phyloP scores from a whole-genome alignment of 495 filamentous ascomycete genomes.

The Penicillium alfredii region DNA sequence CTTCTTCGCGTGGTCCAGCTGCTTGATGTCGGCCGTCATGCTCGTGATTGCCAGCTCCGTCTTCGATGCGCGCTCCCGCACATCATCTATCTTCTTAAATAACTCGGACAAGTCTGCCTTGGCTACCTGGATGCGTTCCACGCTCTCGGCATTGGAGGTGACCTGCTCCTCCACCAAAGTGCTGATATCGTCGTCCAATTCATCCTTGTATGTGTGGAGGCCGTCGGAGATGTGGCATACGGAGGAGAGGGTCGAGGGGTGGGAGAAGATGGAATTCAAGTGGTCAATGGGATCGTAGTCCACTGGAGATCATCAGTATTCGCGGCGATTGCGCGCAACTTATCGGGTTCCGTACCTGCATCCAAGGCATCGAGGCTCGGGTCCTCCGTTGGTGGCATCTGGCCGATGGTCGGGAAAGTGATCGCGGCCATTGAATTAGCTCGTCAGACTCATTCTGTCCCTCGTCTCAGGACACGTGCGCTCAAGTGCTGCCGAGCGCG shows the following conservation, averaged over 20 bases:
- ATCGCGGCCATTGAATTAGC: constrained; percentile 40
- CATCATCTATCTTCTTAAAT: constrained; percentile 92
- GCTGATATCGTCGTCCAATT: constrained; percentile 74
- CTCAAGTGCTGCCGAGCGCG: no score
- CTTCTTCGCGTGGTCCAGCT: constrained; percentile 90
- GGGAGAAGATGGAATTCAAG: constrained; percentile 89
- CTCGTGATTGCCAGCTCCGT: constrained; percentile 95
- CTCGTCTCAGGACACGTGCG: constrained; percentile 11
- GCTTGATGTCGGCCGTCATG: constrained; percentile 99
- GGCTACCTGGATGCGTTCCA: constrained; percentile 82
- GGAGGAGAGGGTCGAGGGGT: constrained; percentile 78
- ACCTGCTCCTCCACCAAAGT: constrained; percentile 73
- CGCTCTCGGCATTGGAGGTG: constrained; percentile 77
- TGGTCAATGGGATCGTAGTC: constrained; percentile 93
- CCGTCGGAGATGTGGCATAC: constrained; percentile 64
- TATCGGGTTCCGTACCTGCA: constrained; percentile 29
- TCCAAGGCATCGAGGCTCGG: constrained; percentile 36
- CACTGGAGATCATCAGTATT: constrained; percentile 46
- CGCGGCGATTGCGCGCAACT: background rate
- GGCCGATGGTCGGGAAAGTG: constrained; percentile 29
- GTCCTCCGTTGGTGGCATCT: constrained; percentile 37
- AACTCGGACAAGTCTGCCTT: constrained; percentile 83
- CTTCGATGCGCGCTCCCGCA: constrained; percentile 80
- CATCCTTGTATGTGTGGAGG: constrained; percentile 74
- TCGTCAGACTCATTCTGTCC: constrained; percentile 29